Evolutionary conservation across 169 alveolate species (phyloP), one percentile per base, ranked within the genome.

Genomic region (Eimeria tenella): DNA sequence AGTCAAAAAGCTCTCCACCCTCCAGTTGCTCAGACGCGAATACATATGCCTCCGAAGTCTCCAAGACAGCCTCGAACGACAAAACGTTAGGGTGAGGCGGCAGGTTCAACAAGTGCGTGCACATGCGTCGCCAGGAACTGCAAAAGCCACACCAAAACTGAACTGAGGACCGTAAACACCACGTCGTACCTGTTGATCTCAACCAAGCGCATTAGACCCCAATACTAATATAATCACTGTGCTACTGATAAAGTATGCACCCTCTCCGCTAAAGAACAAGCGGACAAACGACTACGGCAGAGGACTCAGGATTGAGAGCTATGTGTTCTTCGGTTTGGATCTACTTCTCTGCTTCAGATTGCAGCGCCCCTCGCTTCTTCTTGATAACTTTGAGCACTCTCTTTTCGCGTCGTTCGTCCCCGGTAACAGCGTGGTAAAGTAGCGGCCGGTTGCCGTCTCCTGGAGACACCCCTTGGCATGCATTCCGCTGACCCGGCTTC

Each of bases 1-100:
- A 98, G 94, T 96, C 98, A 93, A 97, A 98, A 9, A 98, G 97
- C 82, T 98, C 99, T 9, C 98, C 98, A 6, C 99, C 99, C 83
- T 95, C 96, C 73, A 98, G 94, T 93, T 97, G 96, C 95, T 98
- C 99, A 95, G 97, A 96, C 15, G 97, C 98, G 53, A 98, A 91
- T 65, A 97, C 96, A 89, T 96, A 98, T 55, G 96, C 88, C 31
- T 97, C 95, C 19, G 95, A 97, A n/a, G 97, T 97, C 94, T 98
- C 99, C 93, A 96, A 96, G 70, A 98, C 97, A 81, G 97, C 98
- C 81, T 96, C 96, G 52, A 98, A 94, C 75, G 95, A 93, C 98
- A 98, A 96, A 21, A 96, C 94, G 87, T 97, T 97, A 31, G 98
- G 98, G 86, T 96, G 98, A 13, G 95, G 96, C 15, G 97, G 97